Conservation (phyloP, 2,329 filamentous ascomycete genomes). For the Pezizomycotina sp. region DNA sequence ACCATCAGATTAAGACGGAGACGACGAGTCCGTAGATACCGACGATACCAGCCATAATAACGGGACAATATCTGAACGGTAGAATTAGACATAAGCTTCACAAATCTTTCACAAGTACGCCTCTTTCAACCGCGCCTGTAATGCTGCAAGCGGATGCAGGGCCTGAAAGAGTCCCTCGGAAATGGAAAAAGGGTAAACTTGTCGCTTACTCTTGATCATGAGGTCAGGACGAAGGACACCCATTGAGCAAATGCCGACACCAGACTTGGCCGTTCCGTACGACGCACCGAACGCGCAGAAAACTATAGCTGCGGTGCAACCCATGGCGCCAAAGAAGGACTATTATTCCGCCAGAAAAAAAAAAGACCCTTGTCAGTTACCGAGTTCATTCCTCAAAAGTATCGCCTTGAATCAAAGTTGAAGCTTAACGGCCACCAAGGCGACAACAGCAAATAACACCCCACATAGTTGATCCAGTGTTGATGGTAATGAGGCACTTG, state of each 20-base stretch:
- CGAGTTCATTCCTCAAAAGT: not conserved
- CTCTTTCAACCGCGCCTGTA: too few species aligned
- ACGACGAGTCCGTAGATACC: slow-evolving; percentile 93
- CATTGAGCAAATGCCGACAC: slow-evolving; percentile 96
- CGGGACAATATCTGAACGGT: too few species aligned
- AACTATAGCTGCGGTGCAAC: slow-evolving; percentile 85
- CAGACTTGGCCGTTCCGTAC: slow-evolving; percentile 97
- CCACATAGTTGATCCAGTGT: too few species aligned
- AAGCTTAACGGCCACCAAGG: too few species aligned
- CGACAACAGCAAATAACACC: too few species aligned
- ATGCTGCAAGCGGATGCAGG: slow-evolving; percentile 17
- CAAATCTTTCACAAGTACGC: too few species aligned
- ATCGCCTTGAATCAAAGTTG: too few species aligned
- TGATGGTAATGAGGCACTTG: too few species aligned
- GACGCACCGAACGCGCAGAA: slow-evolving; percentile 94
- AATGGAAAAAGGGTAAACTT: too few species aligned
- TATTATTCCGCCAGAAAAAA: slow-evolving; percentile 15
- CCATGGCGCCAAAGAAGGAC: slow-evolving; percentile 94
- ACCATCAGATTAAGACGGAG: slow-evolving; percentile 68
- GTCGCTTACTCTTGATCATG: slow-evolving; percentile 88
- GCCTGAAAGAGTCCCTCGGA: not conserved
- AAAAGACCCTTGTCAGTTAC: slow-evolving; percentile 34
- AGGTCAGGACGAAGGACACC: slow-evolving; percentile 94
- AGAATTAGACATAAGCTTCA: too few species aligned
- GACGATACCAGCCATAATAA: slow-evolving; percentile 99